Conservation (phyloP, 306 rosid genomes). For the Psophocarpus tetragonolobus region DNA sequence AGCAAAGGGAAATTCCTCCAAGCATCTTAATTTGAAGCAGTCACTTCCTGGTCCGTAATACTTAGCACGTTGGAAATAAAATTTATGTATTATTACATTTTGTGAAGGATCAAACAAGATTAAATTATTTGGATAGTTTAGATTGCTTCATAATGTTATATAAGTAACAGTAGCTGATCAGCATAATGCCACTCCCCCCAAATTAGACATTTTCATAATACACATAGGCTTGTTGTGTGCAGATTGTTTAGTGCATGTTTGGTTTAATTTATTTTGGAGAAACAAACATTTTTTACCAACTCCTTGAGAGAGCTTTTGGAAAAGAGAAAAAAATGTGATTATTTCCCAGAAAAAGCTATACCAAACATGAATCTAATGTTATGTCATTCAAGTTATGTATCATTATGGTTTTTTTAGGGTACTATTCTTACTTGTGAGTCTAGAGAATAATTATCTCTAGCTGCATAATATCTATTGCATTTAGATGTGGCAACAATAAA, state of each 20-base stretch:
- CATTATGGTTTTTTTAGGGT: background rate
- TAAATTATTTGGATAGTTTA: conserved; percentile 7
- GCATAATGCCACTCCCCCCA: conserved; percentile 27
- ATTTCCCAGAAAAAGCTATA: background rate
- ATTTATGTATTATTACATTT: background rate
- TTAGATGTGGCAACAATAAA: conserved; percentile 9
- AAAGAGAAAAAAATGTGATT: background rate
- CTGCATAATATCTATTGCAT: conserved; percentile 28
- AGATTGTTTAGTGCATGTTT: background rate
- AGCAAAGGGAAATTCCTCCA: background rate
- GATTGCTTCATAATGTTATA: conserved; percentile 25
- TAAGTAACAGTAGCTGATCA: conserved; percentile 7
- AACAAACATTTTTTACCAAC: background rate
- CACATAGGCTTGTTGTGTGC: background rate
- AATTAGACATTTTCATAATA: background rate
- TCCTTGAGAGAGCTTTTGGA: background rate
- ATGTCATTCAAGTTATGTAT: conserved; percentile 16
- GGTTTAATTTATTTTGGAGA: background rate
- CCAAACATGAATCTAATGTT: background rate
- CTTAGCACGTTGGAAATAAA: background rate
- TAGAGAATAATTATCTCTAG: background rate
- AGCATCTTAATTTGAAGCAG: conserved; percentile 13
- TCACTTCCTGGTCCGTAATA: conserved; percentile 11
- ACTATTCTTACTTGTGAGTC: background rate
- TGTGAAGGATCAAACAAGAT: conserved; percentile 18